These are phyloP conservation scores for Scheffersomyces parashehatae DNA, from an alignment of 1,139 yeast species.

Conservation along the genomic window DNA sequence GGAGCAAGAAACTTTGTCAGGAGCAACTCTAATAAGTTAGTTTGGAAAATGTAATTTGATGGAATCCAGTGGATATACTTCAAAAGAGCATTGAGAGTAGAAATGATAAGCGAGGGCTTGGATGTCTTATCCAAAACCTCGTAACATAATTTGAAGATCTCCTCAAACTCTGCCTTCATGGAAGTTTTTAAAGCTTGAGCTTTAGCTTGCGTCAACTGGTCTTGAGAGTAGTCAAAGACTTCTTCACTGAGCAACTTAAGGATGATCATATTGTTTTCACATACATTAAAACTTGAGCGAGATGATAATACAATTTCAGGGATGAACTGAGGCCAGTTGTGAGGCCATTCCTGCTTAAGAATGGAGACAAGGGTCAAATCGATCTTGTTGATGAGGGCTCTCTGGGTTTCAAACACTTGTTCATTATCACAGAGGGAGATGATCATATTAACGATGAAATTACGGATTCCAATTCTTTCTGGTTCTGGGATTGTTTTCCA, in stretches of 20 bases:
- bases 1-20: conserved; percentile 77
- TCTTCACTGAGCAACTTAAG: conserved; percentile 89
- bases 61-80: conserved; percentile 97
- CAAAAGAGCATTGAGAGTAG: conserved; percentile 81
- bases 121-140: conserved; percentile 89
- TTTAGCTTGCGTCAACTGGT: conserved; percentile 95
- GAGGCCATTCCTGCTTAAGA: conserved; percentile 98
- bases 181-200: conserved; percentile 78
- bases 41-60: conserved; percentile 82
- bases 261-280: conserved; percentile 96
- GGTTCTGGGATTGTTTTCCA: conserved; percentile 92
- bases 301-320: conserved; percentile 90
- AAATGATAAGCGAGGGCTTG: conserved; percentile 76
- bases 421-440: conserved; percentile 89
- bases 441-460: conserved; percentile 91
- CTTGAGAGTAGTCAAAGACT: conserved; percentile 91
- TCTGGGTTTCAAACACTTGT: conserved; percentile 68
- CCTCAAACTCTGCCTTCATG: conserved; percentile 89
- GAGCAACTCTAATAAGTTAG: conserved; percentile 71
- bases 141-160: conserved; percentile 87
- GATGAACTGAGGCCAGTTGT: conserved; percentile 95
- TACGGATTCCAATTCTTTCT: conserved; percentile 86
- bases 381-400: conserved; percentile 86
- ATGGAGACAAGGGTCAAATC: conserved; percentile 92
- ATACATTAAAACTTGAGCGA: conserved; percentile 83